phyloP scores from a whole-genome alignment of 768 basidiomycete genomes.

The Boletus edulis region DNA sequence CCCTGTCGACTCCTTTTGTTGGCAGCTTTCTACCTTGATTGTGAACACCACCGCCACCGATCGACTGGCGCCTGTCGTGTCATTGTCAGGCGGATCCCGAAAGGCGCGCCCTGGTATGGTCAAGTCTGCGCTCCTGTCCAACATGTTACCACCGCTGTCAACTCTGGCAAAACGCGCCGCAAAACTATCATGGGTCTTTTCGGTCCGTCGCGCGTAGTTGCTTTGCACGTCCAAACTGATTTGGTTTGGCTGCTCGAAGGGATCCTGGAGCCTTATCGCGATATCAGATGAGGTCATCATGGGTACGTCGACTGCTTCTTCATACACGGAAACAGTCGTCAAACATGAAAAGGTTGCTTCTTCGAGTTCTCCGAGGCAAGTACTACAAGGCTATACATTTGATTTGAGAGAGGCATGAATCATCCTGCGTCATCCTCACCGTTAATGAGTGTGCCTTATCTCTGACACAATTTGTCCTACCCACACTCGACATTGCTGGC shows the following conservation, averaged over 20 bases:
- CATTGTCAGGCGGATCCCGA: background rate
- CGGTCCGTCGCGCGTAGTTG: background rate
- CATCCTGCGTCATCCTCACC: slow-evolving; percentile 1
- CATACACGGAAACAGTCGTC: no score
- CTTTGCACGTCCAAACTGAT: background rate
- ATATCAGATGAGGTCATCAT: no score
- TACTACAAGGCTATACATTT: slow-evolving; percentile 2
- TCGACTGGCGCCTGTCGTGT: slow-evolving; percentile 8
- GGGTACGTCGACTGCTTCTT: no score
- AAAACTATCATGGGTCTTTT: background rate
- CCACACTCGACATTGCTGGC: background rate
- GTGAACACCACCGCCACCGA: slow-evolving; percentile 1
- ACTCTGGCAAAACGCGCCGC: background rate
- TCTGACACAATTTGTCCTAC: background rate
- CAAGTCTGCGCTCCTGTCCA: background rate
- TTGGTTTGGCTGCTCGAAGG: background rate
- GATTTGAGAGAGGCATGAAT: background rate
- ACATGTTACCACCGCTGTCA: background rate
- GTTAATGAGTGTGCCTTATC: slow-evolving; percentile 9
- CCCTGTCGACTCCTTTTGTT: background rate
- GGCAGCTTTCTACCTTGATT: background rate
- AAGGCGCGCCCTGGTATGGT: background rate
- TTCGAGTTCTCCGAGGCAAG: slow-evolving; percentile 19
- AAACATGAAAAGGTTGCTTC: no score
- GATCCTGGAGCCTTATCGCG: no score